Base-by-base conservation (phyloP, 768 basidiomycete genomes). In the Auriscalpium orientale region DNA sequence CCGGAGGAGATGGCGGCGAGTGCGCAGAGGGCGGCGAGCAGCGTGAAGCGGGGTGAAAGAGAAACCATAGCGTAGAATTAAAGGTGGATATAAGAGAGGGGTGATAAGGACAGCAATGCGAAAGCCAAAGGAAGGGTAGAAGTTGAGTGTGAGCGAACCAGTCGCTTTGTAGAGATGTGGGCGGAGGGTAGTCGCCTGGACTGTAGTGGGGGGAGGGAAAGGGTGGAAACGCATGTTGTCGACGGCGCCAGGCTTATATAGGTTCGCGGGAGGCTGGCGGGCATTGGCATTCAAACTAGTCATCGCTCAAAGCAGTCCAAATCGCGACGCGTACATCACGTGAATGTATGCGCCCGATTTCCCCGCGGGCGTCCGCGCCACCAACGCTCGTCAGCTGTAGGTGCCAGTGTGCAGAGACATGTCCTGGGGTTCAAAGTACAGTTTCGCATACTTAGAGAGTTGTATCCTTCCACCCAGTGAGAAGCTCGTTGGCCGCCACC, bases 21-120 rank as follows among this genome's bases (percentile, higher is more conserved):
- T 55, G 73, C 71, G 58, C 76, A 72, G 53, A 83, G 64, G 43
- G 77, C 69, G 60, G 76, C 77, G 34, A 79, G 69, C 46, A 73
- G 38, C 7, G 79, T 65, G 66, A 85, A 77, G 58, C 70, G 80
- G 40, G 74, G 58, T 50, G 71, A 71, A 57, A 83, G 71, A 49
- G 72, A 66, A 58, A 79, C 74, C 84, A 86, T 85, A 63, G 28
- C 28, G 21, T 38, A 40, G 15, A 46, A 40, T 37, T 38, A 16
- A 48, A 46, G 13, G 33, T 40, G 40, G 28, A 6, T 47, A 49
- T 34, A 34, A 38, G 33, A 40, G 48, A 50, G 15, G 1, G 15
- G 36, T 35, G 44, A 46, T 40, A 58, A 8, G 40, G 60, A 61
- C 53, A 61, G 58, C 60, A 61, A 43, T 21, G 13, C 45, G 52